Evolutionary conservation across 169 alveolate genomes (phyloP).

Genomic region (Plasmodium vivax): DNA sequence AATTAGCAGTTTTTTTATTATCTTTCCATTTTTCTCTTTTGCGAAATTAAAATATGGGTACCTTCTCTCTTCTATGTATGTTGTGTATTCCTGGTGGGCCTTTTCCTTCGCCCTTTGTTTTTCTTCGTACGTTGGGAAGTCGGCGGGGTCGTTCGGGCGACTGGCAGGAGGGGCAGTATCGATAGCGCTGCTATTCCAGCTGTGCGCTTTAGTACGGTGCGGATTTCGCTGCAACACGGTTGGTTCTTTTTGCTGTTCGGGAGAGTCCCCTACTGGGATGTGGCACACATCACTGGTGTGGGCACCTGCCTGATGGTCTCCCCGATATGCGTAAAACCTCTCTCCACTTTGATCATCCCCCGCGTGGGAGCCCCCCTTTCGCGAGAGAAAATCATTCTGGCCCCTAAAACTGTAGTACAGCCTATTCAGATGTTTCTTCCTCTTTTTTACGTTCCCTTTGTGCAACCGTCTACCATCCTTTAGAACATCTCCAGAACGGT

Average conservation of each 20-base stretch:
- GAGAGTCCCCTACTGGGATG: neutral
- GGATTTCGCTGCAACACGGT: neutral
- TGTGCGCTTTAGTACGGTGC: neutral
- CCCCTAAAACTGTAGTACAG: constrained; percentile 43
- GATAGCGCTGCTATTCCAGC: neutral
- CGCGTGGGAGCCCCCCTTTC: neutral
- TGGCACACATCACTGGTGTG: neutral
- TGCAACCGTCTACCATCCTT: neutral
- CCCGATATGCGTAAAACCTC: neutral
- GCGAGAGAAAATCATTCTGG: neutral
- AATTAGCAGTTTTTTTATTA: constrained; percentile 76
- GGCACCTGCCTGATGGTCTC: neutral
- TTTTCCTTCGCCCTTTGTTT: constrained; percentile 31
- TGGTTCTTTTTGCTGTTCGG: neutral
- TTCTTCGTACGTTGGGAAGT: constrained; percentile 56
- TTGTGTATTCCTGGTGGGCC: constrained; percentile 33
- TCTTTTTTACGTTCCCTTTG: neutral
- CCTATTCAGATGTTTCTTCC: constrained; percentile 33
- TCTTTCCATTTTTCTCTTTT: constrained; percentile 47
- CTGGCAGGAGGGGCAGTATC: neutral
- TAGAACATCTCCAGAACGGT: constrained; percentile 8
- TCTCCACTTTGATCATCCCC: neutral
- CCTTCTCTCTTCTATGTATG: constrained; percentile 52
- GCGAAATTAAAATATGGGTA: constrained; percentile 54
- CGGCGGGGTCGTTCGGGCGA: neutral